Percentiles rank a stretch among this genome's conserved stretches.
Conservation (phyloP, 768 basidiomycete genomes). For the Lentinula sp. region DNA sequence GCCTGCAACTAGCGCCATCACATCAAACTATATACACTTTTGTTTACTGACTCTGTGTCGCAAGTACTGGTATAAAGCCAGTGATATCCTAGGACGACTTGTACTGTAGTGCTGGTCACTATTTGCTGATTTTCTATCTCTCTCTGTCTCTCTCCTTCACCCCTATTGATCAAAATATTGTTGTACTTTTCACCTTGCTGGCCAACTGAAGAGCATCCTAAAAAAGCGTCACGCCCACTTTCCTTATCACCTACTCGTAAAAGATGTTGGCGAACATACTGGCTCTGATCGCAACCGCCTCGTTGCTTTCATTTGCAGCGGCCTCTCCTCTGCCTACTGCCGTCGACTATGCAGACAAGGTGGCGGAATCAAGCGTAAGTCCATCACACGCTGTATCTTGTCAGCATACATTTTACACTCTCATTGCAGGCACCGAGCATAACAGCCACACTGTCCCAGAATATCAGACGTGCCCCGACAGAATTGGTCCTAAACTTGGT, state of each 20-base stretch:
- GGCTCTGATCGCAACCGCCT: not conserved
- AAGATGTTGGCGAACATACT: not conserved
- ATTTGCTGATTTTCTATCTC: not conserved
- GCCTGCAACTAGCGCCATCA: not conserved
- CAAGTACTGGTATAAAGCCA: not conserved
- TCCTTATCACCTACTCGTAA: not conserved
- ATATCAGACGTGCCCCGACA: not conserved
- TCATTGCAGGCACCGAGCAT: not conserved
- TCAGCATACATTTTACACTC: not conserved
- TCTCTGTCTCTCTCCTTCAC: not conserved
- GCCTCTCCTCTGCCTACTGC: not conserved
- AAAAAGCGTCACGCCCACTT: not conserved
- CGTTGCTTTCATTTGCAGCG: not conserved
- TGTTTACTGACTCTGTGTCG: not conserved
- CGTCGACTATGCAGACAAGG: not conserved
- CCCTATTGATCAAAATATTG: not conserved
- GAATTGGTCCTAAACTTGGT: not conserved
- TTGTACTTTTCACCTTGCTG: not conserved
- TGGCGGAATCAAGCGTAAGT: not conserved
- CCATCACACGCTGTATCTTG: no score
- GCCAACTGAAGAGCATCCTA: not conserved
- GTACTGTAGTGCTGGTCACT: not conserved
- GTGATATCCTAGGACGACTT: not conserved
- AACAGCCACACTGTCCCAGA: not conserved
- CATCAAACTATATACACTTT: no score